Evolutionary conservation across 371 early-diverging fungal species (phyloP).

Genomic region (Entomophthora muscae): DNA sequence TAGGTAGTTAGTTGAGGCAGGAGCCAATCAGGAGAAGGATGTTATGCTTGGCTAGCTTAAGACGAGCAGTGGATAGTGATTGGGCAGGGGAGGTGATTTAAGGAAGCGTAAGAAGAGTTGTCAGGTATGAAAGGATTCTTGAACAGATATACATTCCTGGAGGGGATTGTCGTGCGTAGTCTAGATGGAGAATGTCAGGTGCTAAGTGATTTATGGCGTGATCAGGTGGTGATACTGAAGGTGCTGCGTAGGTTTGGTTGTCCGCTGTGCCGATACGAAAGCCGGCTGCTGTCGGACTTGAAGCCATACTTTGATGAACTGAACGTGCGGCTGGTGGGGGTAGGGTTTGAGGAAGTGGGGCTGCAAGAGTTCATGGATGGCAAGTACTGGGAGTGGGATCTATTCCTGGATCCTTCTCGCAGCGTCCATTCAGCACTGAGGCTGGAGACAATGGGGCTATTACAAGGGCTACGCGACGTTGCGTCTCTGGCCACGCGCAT

Average conservation of each 20-base stretch:
- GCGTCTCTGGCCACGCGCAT: not conserved
- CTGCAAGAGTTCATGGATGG: conserved; percentile 8
- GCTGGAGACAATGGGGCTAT: not conserved
- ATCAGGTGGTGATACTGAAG: too few species aligned
- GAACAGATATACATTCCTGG: too few species aligned
- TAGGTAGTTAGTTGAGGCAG: too few species aligned
- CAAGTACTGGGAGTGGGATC: conserved; percentile 8
- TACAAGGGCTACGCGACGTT: conserved; percentile 2
- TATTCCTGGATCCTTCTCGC: not conserved
- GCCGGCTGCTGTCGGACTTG: not conserved
- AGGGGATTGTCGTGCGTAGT: not conserved
- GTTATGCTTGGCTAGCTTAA: too few species aligned
- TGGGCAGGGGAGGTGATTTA: too few species aligned
- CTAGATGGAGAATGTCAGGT: not conserved
- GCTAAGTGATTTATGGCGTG: not conserved
- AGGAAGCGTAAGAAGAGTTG: too few species aligned
- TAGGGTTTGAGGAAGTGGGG: conserved; percentile 8
- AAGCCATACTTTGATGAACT: conserved; percentile 5
- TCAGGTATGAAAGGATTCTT: too few species aligned
- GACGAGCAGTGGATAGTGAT: too few species aligned
- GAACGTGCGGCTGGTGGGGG: conserved; percentile 5
- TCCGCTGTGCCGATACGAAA: conserved; percentile 1
- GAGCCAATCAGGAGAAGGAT: too few species aligned
- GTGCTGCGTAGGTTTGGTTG: too few species aligned
- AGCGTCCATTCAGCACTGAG: conserved; percentile 3